Evolutionary conservation across 345 rosid genomes (phyloP).

Genomic region (Moringa oleifera): DNA sequence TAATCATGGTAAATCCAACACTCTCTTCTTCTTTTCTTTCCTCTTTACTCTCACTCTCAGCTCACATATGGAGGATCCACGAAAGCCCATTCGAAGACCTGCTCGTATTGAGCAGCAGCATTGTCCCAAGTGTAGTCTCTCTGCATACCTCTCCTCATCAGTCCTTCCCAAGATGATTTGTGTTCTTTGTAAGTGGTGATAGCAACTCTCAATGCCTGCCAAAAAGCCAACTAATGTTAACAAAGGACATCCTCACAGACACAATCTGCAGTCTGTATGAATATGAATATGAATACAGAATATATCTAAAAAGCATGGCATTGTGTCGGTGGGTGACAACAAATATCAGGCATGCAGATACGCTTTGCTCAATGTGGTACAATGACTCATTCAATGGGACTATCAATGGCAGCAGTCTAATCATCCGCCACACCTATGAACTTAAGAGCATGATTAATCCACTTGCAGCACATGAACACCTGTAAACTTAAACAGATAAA

Average conservation of each 20-base stretch:
- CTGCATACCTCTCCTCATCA: slow-evolving; percentile 76
- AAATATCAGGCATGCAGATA: too few species aligned
- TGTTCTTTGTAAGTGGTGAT: slow-evolving; percentile 65
- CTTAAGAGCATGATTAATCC: background rate
- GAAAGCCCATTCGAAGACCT: slow-evolving; percentile 80
- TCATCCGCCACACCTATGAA: too few species aligned
- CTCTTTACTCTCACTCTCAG: slow-evolving; percentile 14
- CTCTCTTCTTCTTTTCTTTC: background rate
- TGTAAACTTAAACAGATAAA: background rate
- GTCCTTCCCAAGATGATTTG: slow-evolving; percentile 64
- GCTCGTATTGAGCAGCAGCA: slow-evolving; percentile 81
- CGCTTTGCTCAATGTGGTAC: too few species aligned
- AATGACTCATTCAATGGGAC: too few species aligned
- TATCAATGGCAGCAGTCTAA: too few species aligned
- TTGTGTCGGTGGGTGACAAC: too few species aligned
- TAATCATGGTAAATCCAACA: too few species aligned
- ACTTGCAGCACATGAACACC: background rate
- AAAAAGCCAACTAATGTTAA: background rate
- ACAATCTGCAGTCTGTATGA: too few species aligned
- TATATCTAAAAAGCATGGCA: too few species aligned
- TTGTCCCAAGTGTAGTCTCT: slow-evolving; percentile 76
- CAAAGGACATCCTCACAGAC: too few species aligned
- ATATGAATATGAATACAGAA: too few species aligned
- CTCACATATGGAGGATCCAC: slow-evolving; percentile 64
- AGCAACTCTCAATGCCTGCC: slow-evolving; percentile 64